These are phyloP conservation scores for Pythium rhizo-oryzae DNA, from an alignment of 352 stramenopile genomes.

Conservation along the genomic window DNA sequence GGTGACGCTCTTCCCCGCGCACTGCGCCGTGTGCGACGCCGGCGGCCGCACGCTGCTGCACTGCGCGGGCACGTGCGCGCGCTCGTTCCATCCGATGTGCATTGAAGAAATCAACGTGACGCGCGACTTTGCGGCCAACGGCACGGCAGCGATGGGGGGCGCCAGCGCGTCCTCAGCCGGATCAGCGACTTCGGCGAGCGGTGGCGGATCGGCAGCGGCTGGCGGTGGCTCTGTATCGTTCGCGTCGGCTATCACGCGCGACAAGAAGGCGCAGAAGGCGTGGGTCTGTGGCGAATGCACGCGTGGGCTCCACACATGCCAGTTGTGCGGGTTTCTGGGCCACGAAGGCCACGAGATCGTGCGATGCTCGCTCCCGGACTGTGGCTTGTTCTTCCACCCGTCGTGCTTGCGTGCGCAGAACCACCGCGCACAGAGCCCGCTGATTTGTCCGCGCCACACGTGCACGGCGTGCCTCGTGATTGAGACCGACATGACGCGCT, in stretches of 20 bases:
- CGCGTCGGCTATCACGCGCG: conserved; percentile 25
- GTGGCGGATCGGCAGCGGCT: neutral
- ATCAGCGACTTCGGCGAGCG: neutral
- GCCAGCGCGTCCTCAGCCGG: conserved; percentile 16
- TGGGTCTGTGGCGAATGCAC: conserved; percentile 77
- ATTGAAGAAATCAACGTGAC: conserved; percentile 51
- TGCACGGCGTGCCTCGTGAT: conserved; percentile 48
- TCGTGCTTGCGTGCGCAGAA: conserved; percentile 34
- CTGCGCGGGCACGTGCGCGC: conserved; percentile 58
- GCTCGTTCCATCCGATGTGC: conserved; percentile 63
- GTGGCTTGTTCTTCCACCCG: conserved; percentile 64
- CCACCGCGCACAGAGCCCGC: conserved; percentile 25
- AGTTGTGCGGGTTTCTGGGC: conserved; percentile 73
- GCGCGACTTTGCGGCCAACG: conserved; percentile 13
- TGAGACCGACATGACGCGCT: conserved; percentile 54
- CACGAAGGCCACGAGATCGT: conserved; percentile 53
- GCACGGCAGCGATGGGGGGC: neutral
- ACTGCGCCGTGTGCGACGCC: conserved; percentile 60
- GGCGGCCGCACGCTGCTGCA: conserved; percentile 56
- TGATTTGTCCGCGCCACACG: conserved; percentile 65
- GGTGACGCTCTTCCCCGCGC: conserved; percentile 54
- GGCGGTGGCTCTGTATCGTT: conserved; percentile 13
- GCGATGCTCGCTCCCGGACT: conserved; percentile 54
- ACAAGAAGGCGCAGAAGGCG: conserved; percentile 37
- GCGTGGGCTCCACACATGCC: conserved; percentile 57